Percentiles rank a stretch among this genome's conserved stretches.
Conservation (phyloP, 1,284 basidiomycete genomes). For the Dichomitus squalens region DNA sequence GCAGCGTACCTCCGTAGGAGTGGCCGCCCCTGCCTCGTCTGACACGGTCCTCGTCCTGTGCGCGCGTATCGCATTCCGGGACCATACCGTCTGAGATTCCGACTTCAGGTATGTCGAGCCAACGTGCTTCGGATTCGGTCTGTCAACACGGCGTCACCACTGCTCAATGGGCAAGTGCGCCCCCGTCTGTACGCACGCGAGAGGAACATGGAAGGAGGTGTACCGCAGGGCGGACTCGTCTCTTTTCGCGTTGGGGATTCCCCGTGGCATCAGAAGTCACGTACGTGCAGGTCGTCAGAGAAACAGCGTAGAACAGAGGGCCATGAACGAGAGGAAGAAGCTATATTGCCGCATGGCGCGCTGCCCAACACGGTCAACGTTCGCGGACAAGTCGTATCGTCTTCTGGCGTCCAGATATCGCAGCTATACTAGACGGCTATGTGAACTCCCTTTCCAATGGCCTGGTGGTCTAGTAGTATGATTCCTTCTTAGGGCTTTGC, state of each 20-base stretch:
- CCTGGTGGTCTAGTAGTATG: slow-evolving; percentile 28
- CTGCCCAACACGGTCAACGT: slow-evolving; percentile 1
- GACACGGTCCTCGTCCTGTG: slow-evolving; percentile 12
- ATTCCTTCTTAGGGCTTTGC: slow-evolving; percentile 24
- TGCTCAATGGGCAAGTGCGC: background rate
- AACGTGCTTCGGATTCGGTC: slow-evolving; percentile 76
- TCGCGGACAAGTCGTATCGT: background rate
- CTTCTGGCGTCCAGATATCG: too few species aligned
- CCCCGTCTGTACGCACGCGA: slow-evolving; percentile 52
- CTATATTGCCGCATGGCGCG: slow-evolving; percentile 5
- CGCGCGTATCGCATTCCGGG: slow-evolving; percentile 54
- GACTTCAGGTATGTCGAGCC: slow-evolving; percentile 74
- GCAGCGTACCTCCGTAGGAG: slow-evolving; percentile 47
- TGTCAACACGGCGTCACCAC: slow-evolving; percentile 26
- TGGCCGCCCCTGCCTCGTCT: slow-evolving; percentile 27
- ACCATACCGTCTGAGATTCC: slow-evolving; percentile 73
- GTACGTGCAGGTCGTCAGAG: background rate
- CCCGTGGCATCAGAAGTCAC: slow-evolving; percentile 64
- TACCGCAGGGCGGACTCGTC: slow-evolving; percentile 81
- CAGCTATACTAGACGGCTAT: background rate
- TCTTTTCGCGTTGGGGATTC: slow-evolving; percentile 74
- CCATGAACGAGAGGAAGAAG: background rate
- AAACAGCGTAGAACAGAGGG: background rate
- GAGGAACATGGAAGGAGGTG: slow-evolving; percentile 78
- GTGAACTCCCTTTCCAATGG: background rate